Evolutionary conservation across 192 early-diverging fungal species (phyloP), one percentile per base, ranked within the genome.

Genomic region (Coemansia sp.): DNA sequence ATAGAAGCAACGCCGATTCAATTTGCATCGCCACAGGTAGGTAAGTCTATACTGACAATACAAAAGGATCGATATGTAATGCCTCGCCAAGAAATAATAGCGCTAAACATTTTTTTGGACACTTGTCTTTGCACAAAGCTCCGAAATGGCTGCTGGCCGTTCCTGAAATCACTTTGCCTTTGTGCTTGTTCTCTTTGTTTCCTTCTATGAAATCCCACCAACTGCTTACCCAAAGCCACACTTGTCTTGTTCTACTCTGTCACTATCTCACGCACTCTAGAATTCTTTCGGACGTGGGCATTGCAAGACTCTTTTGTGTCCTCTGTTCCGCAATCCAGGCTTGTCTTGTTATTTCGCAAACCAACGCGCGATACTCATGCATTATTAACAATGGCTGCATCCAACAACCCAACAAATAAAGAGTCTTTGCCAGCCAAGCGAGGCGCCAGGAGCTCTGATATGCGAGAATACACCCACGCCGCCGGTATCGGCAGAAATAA

Each of bases 61-160:
- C 5, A 13, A 50, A 50, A 50, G 41, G 48, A 50, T 50, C 48
- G 22, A 50, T n/a, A 50, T 50, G 22, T 13, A 0, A 7, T 13
- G 9, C 8, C 48, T 50, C 22, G 7, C 32, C 33, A 56, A 23
- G 22, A 17, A 56, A 56, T 56, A 56, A 56, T 35, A 56, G 6
- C 25, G 0, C 22, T 34, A 56, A 34, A 56, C 4, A 11, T 9
- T 1, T 34, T 36, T 56, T 36, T 56, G 33, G 25, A 35, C 34
- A 36, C 22, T 56, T 56, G 32, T 15, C 34, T 56, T 56, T 56
- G 54, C n/a, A 56, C 32, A 56, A 56, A 35, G 54, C 52, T 52
- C 19, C 7, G 11, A 29, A 20, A 54, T 23, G 22, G 9, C 54
- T 17, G 4, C n/a, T 35, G 33, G 7, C 54, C 9, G 15, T 36